Base-by-base conservation (phyloP, 2,329 filamentous ascomycete genomes). In the Aspergillus terreus region DNA sequence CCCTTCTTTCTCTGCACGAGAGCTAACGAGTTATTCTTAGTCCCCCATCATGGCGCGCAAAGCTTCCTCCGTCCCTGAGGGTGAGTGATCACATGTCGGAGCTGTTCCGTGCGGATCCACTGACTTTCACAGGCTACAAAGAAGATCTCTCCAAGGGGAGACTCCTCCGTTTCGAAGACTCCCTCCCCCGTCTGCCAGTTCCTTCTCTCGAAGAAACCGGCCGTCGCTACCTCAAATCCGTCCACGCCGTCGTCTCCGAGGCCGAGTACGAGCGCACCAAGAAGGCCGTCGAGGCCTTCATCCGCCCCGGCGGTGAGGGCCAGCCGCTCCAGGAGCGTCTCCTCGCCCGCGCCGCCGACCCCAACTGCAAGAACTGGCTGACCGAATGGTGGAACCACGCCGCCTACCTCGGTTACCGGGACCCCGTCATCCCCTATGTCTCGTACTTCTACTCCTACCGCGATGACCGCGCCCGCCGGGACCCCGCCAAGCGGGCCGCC, bases 371-470 rank as follows among this genome's bases (percentile, higher is more conserved):
- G 77, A 99, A 97, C 76, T 99, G 94, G 94, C 80, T 99, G 51
- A 85, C 87, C 62, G 92, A 99, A 63, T 99, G 94, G 94, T 99
- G 94, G 94, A 97, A 99, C 71, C 84, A 96, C 48, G 84, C 85
- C 4, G 94, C 94, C 52, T 99, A 99, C 75, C 84, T 99, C 59
- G 82, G 77, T 59, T 97, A 97, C 78, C 88, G 92, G 60, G 94
- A 97, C 71, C 94, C 94, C 10, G 90, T 99, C 44, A 89, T 97
- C 15, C 94, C 94, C 55, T 99, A 97, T 70, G 94, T 99, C 66
- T 96, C 90, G 74, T 99, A 99, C 82, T 99, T 99, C 78, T 99
- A 99, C 79, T 96, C 92, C 50, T 92, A 97, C 78, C 85, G 90
- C 61, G 94, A 99, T 73, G 95, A 99, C 74, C 85, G 90, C 62